Evolutionary conservation across 2,329 filamentous ascomycete genomes (phyloP), one percentile per base, ranked within the genome.

Genomic region (Sporothrix pseudoabietina): DNA sequence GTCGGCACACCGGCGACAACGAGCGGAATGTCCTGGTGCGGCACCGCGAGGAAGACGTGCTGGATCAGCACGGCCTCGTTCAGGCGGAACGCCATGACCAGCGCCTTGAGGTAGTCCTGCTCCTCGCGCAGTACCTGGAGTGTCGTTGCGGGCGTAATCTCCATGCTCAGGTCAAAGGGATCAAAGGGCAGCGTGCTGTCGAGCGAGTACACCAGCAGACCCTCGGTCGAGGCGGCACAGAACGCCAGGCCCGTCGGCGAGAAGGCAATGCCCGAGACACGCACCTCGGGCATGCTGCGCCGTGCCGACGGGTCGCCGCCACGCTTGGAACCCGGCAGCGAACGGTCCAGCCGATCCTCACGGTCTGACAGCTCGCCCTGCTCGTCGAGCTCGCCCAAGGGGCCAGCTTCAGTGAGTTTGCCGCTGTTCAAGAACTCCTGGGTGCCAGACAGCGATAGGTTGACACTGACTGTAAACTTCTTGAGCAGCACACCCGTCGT

Each of bases 361-460:
- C 92, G 87, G 80, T 98, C 96, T 1, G 94, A 97, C 2, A 91
- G 92, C 79, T 98, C 94, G 54, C 92, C 94, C 79, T 92, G 89
- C 71, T 94, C 91, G 79, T 99, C 95, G 22, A 99, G 87, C n/a
- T 97, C 88, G 8, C 87, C 94, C 71, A 87, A 84, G 0, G 96
- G 92, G 0, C 96, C 96, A 16, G 93, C 95, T 83, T 98, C 96
- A 12, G 94, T 98, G 78, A 99, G 87, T 26, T 93, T 86, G 78
- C 91, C 93, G 84, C 94, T 97, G 86, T 97, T 98, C 76, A 99
- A 87, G 82, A 97, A 97, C 81, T 99, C 96, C 79, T 98, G 95
- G 0, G 96, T 99, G 65, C 96, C 96, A 26, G 97, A 94, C 2
- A 99, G 85, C 1, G 94, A 97, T n/a, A 98, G 85, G 81, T 99